phyloP scores from a whole-genome alignment of 2,329 filamentous ascomycete species.

The Fusarium siculi region DNA sequence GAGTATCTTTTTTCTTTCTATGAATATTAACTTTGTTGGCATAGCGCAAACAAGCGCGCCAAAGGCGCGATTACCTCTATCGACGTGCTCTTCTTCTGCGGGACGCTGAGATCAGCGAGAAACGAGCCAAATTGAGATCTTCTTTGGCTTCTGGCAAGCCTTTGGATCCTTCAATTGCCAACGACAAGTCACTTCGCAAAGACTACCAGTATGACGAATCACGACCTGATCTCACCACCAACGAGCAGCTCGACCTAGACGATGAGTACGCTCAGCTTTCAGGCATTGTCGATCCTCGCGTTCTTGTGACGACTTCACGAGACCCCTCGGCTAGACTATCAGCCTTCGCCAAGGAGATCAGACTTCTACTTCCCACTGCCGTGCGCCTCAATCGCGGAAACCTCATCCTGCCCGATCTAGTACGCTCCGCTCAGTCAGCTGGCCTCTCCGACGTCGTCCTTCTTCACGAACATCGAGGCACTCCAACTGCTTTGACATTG shows the following conservation, averaged over 20 bases:
- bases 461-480: constrained; percentile 91
- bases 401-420: constrained; percentile 85
- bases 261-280: constrained; percentile 92
- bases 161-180: constrained; percentile 81
- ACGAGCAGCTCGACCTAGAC: constrained; percentile 80
- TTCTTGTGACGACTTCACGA: constrained; percentile 90
- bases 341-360: constrained; percentile 93
- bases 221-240: constrained; percentile 70
- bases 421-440: constrained; percentile 81
- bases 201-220: constrained; percentile 97
- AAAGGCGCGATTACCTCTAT: constrained; percentile 75
- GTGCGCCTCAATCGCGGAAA: constrained; percentile 94
- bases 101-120: constrained; percentile 93
- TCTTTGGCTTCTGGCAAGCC: constrained; percentile 91
- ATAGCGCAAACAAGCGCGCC: constrained; percentile 55
- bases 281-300: constrained; percentile 89
- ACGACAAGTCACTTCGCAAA: constrained; percentile 84
- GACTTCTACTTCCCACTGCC: constrained; percentile 82
- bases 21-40: constrained; percentile 32
- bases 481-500: constrained; percentile 87
- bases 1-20: neutral
- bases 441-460: constrained; percentile 87
- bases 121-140: constrained; percentile 85
- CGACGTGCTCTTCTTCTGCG: constrained; percentile 86
- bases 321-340: constrained; percentile 85